These are phyloP conservation scores for Ulota crispa DNA, from an alignment of 225 moss, liverwort and hornwort genomes.

Conservation along the genomic window DNA sequence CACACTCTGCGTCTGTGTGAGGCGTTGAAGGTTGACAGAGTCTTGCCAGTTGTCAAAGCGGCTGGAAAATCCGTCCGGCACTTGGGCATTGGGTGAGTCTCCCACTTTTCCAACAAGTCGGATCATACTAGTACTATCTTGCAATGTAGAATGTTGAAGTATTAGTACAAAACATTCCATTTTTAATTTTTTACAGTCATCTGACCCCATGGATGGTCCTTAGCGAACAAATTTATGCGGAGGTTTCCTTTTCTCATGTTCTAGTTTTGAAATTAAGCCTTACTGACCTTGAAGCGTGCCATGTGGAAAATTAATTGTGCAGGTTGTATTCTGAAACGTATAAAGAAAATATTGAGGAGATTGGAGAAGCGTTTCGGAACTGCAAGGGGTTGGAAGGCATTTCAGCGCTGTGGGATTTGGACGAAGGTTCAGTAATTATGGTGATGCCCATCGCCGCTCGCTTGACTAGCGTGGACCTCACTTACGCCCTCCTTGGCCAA, in stretches of 20 bases:
- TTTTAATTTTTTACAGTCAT: too few species aligned
- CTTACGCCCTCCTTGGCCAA: conserved; percentile 38
- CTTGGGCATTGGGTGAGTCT: conserved; percentile 38
- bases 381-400: conserved; percentile 31
- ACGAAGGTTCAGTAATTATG: conserved; percentile 39
- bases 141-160: neutral
- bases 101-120: neutral
- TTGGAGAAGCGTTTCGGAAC: conserved; percentile 36
- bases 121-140: neutral
- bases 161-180: neutral
- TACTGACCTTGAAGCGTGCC: neutral
- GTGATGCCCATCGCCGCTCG: conserved; percentile 41
- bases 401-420: conserved; percentile 41
- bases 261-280: neutral
- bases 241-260: neutral
- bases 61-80: conserved; percentile 23
- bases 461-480: conserved; percentile 39
- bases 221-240: neutral
- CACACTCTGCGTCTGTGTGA: conserved; percentile 35
- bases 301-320: neutral
- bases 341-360: conserved; percentile 29
- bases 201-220: neutral
- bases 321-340: conserved; percentile 33
- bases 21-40: conserved; percentile 26
- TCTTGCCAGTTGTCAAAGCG: conserved; percentile 40